Conservation (phyloP, 176 grass and related monocot species). For the Pontederia crassipes region DNA sequence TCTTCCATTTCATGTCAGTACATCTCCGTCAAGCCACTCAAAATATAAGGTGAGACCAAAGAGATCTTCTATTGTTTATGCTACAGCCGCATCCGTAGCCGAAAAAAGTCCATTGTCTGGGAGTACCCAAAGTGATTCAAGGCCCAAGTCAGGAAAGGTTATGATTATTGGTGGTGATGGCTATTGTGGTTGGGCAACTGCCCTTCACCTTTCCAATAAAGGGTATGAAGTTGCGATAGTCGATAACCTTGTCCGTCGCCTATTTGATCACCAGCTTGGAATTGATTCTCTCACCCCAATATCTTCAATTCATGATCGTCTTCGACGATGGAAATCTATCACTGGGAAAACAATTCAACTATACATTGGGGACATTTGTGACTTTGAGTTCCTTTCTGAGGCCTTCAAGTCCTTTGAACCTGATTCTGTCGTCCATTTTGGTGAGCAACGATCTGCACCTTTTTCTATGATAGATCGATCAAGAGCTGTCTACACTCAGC, state of each 20-base stretch:
- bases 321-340: conserved; percentile 72
- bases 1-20: conserved; percentile 27
- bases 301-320: conserved; percentile 70
- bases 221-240: conserved; percentile 91
- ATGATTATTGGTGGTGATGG: conserved; percentile 99
- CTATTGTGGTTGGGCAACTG: conserved; percentile 92
- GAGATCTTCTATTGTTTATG: conserved; percentile 27
- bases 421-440: conserved; percentile 81
- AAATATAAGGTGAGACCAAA: conserved; percentile 18
- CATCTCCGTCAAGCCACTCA: conserved; percentile 24
- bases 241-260: conserved; percentile 74
- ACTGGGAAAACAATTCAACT: conserved; percentile 68
- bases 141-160: conserved; percentile 58
- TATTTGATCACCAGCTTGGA: conserved; percentile 89
- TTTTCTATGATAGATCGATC: conserved; percentile 97
- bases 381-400: conserved; percentile 92
- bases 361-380: conserved; percentile 85
- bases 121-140: conserved; percentile 32
- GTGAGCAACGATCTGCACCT: conserved; percentile 85
- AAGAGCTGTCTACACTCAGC: conserved; percentile 79
- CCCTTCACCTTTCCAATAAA: conserved; percentile 91
- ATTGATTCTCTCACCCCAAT: conserved; percentile 87
- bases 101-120: conserved; percentile 38
- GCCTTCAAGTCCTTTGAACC: conserved; percentile 91
- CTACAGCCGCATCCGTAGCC: conserved; percentile 31